Base-by-base conservation (phyloP, 306 rosid species). In the Cucurbita argyrosperma region DNA sequence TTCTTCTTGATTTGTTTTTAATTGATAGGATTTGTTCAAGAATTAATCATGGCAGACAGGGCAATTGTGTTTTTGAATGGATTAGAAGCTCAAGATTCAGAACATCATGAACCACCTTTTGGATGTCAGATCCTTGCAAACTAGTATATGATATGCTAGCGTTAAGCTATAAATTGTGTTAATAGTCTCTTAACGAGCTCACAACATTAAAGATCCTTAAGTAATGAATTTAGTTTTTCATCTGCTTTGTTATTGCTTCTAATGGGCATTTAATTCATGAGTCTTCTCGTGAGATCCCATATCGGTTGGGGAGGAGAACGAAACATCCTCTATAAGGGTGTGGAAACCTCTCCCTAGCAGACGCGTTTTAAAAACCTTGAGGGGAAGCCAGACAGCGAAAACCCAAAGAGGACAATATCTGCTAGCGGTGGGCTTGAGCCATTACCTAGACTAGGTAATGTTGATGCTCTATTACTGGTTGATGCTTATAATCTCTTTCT, bases 401-500 rank as follows among this genome's bases (percentile, higher is more conserved):
- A 3, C 4, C 35, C 4, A 30, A 30, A 30, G 35, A 30, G 35
- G 35, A 30, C 35, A 30, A 30, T 30, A 30, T 30, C 35, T 30
- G 4, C 4, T 30, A 30, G 35, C 35, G 35, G 35, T 30, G 35
- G 35, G 35, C 35, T 30, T 30, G 35, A 3, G 3, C 35, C 4
- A 0, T 30, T 30, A 30, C 35, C 26, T 23, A 23, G 26, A 30
- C 35, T 60, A 40, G 23, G 46, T 38, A 23, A 19, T 57, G 5
- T 56, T 23, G 43, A 59, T 37, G 55, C 75, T 46, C 12, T 13
- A 19, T 40, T 23, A 35, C 70, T 72, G 30, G 64, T 47, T 37
- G 76, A 40, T 71, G 65, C 16, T 54, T 63, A 47, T 71, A 7
- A 5, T 45, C 62, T 40, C 76, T 75, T 65, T 79, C 74, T 72